These are phyloP conservation scores for Cenchrus purpureus DNA, from an alignment of 176 grass and related monocot species.

Conservation along the genomic window DNA sequence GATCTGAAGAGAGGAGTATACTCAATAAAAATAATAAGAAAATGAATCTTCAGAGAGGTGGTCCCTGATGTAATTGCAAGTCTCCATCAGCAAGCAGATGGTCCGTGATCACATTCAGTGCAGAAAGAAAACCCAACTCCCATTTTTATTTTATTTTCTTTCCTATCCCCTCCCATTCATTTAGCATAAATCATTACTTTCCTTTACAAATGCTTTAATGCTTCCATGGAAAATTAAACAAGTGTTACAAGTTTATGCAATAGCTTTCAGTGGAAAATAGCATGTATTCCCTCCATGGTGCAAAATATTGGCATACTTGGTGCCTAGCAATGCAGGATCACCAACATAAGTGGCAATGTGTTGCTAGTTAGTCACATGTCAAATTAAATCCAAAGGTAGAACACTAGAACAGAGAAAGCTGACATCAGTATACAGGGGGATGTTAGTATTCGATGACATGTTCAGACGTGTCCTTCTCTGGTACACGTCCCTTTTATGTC, in stretches of 20 bases:
- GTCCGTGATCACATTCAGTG: conserved; percentile 45
- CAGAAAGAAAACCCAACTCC: conserved; percentile 7
- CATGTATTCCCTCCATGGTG: neutral
- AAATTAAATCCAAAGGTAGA: neutral
- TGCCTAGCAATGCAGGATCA: neutral
- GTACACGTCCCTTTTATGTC: conserved; percentile 31
- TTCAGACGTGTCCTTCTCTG: neutral
- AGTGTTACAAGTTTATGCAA: neutral
- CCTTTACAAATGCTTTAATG: neutral
- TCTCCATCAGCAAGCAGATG: conserved; percentile 44
- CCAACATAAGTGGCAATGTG: conserved; percentile 24
- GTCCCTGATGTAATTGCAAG: neutral
- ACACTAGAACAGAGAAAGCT: neutral
- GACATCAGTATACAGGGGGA: conserved; percentile 20
- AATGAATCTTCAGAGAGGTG: neutral
- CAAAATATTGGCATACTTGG: neutral
- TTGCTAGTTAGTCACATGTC: conserved; percentile 24
- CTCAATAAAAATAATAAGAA: neutral
- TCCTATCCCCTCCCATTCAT: neutral
- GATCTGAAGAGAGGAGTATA: neutral
- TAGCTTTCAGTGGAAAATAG: neutral
- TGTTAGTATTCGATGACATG: conserved; percentile 9
- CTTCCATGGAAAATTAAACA: conserved; percentile 6
- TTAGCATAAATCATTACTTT: neutral
- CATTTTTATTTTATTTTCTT: neutral